Conservation (phyloP, 495 filamentous ascomycete species). For the Tuber calosporum region DNA sequence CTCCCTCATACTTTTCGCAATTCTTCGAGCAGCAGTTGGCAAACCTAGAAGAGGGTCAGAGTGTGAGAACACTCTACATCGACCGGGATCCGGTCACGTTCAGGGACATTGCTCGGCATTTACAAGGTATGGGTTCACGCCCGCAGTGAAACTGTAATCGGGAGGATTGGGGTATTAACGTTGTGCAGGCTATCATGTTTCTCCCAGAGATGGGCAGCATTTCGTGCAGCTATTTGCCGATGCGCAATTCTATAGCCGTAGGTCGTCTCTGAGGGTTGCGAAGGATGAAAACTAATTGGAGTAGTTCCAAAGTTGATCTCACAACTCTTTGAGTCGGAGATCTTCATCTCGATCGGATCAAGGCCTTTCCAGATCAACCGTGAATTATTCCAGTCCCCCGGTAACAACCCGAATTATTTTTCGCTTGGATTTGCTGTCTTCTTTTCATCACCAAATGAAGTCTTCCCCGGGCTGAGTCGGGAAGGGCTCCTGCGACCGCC, state of each 20-base stretch:
- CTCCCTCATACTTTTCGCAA: constrained; percentile 93
- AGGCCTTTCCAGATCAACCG: constrained; percentile 81
- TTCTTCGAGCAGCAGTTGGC: constrained; percentile 80
- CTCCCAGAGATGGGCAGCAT: constrained; percentile 71
- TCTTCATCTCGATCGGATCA: constrained; percentile 82
- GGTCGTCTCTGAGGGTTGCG: constrained; percentile 27
- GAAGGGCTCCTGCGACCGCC: constrained; percentile 81
- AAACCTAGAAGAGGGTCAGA: constrained; percentile 43
- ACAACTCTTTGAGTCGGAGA: constrained; percentile 88
- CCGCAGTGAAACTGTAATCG: neutral
- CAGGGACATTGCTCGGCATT: constrained; percentile 76
- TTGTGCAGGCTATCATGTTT: constrained; percentile 66
- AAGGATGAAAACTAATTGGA: constrained; percentile 30
- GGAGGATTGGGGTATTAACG: constrained; percentile 10
- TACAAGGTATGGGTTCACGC: constrained; percentile 59
- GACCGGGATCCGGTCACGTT: constrained; percentile 91
- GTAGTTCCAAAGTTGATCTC: constrained; percentile 80
- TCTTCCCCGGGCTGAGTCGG: constrained; percentile 79
- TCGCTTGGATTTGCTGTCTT: constrained; percentile 84
- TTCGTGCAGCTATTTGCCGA: constrained; percentile 92
- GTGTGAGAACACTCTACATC: constrained; percentile 72
- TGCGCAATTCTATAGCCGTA: constrained; percentile 88
- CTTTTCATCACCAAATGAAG: constrained; percentile 68
- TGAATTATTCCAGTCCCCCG: constrained; percentile 74
- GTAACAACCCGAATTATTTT: constrained; percentile 93